Base-by-base conservation (phyloP, 139 green algal species). In the Coelastrella sp. region DNA sequence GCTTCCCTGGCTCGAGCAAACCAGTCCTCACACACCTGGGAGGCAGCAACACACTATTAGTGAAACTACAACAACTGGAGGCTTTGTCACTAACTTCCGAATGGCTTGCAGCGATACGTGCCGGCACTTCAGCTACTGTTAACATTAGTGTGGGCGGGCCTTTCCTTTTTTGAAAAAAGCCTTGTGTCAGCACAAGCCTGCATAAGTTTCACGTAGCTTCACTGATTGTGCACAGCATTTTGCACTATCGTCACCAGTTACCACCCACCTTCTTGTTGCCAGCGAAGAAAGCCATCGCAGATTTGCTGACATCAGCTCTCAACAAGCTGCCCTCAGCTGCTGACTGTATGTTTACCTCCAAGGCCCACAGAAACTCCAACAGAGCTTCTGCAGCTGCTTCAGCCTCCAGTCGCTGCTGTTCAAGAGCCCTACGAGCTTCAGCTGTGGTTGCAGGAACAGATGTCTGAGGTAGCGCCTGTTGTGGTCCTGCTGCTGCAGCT, bases 11-110 rank as follows among this genome's bases (percentile, higher is more conserved):
- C 51, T 5, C 92, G 88, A 1, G 59, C 76, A 48, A 97, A 93
- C 93, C 94, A 96, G 34, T 94, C 91, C 13, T 92, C 87, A 79
- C 93, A 96, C n/a, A 95, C 91, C 89, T 94, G 85, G 72, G 50
- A 74, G 63, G 57, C 35, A 78, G 75, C 51, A 82, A 6, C 23
- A 45, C 11, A 71, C 6, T 6, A n/a, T 41, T 30, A 71, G 27
- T 17, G n/a, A 71, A 21, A 71, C 62, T 23, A 0, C 27, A 71
- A 43, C 66, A n/a, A n/a, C n/a, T n/a, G n/a, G n/a, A n/a, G n/a
- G n/a, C n/a, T n/a, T n/a, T n/a, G n/a, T n/a, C n/a, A n/a, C n/a
- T n/a, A n/a, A n/a, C n/a, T n/a, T n/a, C n/a, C n/a, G n/a, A n/a
- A n/a, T n/a, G n/a, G n/a, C n/a, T n/a, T n/a, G n/a, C n/a, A n/a